These are phyloP conservation scores for Sporothrix euskadiensis DNA, from an alignment of 2,329 filamentous ascomycete species.

Conservation along the genomic window DNA sequence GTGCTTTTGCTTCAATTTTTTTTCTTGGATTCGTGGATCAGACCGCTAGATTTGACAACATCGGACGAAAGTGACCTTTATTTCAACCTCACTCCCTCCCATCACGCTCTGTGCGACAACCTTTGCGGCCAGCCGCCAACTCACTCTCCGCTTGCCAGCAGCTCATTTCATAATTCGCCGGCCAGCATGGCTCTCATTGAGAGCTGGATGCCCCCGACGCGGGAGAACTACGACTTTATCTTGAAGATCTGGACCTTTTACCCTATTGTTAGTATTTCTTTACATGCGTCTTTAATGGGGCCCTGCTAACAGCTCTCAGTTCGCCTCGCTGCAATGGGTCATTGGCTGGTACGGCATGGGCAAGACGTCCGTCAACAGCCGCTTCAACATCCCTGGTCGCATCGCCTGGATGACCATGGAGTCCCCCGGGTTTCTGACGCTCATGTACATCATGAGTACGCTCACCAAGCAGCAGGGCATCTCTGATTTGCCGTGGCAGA, in stretches of 20 bases:
- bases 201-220: constrained; percentile 59
- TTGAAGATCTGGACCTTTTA: constrained; percentile 57
- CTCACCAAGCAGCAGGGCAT: constrained; percentile 62
- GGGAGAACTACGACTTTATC: constrained; percentile 58
- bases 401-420: constrained; percentile 91
- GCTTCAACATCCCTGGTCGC: constrained; percentile 84
- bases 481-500: constrained; percentile 68
- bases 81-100: neutral
- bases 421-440: constrained; percentile 69
- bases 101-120: neutral
- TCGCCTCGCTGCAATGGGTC: constrained; percentile 73
- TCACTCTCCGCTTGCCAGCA: neutral
- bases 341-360: constrained; percentile 85
- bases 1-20: neutral
- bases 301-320: constrained; percentile 46
- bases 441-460: constrained; percentile 76
- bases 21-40: neutral
- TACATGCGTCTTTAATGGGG: neutral
- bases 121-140: neutral
- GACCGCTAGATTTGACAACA: neutral
- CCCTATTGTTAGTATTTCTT: constrained; percentile 46
- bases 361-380: constrained; percentile 77
- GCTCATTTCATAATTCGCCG: too few relatives aligned
- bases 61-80: neutral
- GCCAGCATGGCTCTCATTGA: constrained; percentile 50